Conservation (phyloP, 2,329 filamentous ascomycete genomes). For the Apiospora koreana region DNA sequence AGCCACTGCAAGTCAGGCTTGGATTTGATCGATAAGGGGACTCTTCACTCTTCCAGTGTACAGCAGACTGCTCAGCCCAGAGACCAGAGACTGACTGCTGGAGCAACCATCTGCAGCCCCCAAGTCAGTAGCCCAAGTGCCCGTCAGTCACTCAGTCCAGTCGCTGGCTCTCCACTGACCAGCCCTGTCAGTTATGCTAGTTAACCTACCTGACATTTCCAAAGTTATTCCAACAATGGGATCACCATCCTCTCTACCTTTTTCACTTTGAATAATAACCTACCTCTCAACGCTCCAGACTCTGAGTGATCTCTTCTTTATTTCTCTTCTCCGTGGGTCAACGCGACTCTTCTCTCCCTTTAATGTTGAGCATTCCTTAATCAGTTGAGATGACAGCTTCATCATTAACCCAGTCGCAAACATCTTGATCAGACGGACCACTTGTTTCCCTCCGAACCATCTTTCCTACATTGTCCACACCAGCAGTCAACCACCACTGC, state of each 20-base stretch:
- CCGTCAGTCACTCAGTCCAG: no score
- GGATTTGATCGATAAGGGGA: constrained; percentile 6
- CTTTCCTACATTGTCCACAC: not conserved
- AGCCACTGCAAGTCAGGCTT: not conserved
- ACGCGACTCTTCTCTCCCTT: not conserved
- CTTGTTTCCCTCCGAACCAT: not conserved
- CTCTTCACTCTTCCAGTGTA: not conserved
- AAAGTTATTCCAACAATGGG: constrained; percentile 1
- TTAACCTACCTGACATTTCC: not conserved
- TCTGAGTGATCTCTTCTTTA: no score
- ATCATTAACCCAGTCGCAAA: not conserved
- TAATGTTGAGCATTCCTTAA: not conserved
- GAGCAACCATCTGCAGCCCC: not conserved
- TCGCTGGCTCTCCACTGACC: not conserved
- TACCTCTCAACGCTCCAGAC: not conserved
- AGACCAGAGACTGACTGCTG: no score
- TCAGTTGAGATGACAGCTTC: constrained; percentile 8
- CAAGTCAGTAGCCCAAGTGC: no score
- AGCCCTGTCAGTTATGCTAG: no score
- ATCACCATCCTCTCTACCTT: not conserved
- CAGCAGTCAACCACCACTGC: not conserved
- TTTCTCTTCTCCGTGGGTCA: not conserved
- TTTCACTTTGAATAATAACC: not conserved
- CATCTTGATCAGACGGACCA: constrained; percentile 1
- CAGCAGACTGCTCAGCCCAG: no score